phyloP scores from a whole-genome alignment of 2,329 filamentous ascomycete species.

The Colletotrichum trifolii region DNA sequence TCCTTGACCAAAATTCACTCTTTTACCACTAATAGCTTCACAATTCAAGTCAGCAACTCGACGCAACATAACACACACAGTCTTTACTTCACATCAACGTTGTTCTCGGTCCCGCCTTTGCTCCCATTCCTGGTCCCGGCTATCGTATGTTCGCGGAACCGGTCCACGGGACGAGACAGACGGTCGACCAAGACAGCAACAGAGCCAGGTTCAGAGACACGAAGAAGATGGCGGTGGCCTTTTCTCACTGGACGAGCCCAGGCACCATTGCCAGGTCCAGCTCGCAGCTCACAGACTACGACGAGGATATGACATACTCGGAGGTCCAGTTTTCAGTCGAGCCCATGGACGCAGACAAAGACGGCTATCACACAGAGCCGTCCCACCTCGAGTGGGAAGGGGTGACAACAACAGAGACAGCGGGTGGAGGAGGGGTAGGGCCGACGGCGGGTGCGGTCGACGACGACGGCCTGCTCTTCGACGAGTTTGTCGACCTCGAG shows the following conservation, averaged over 20 bases:
- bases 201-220: constrained; percentile 16
- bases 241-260: constrained; percentile 37
- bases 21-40: constrained; percentile 20
- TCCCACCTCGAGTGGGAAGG: constrained; percentile 31
- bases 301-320: constrained; percentile 32
- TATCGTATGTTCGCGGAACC: constrained; percentile 30
- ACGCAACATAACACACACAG: constrained; percentile 9
- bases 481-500: constrained; percentile 44
- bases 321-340: constrained; percentile 34
- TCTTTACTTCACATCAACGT: constrained; percentile 10
- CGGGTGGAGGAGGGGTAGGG: constrained; percentile 5
- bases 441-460: constrained; percentile 16
- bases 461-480: constrained; percentile 40
- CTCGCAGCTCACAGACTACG: constrained; percentile 28
- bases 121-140: constrained; percentile 19
- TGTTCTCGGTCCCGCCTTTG: constrained; percentile 12
- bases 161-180: constrained; percentile 14
- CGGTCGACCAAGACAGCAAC: constrained; percentile 8
- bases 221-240: constrained; percentile 34
- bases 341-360: constrained; percentile 36
- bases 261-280: constrained; percentile 29
- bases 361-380: constrained; percentile 24
- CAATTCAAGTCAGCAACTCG: not conserved
- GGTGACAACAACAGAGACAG: constrained; percentile 22
- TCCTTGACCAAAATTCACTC: constrained; percentile 6